Percentiles rank a stretch among this genome's conserved stretches.
These are phyloP conservation scores for Zelonia costaricensis DNA, from an alignment of 208 protist species.

Conservation along the genomic window DNA sequence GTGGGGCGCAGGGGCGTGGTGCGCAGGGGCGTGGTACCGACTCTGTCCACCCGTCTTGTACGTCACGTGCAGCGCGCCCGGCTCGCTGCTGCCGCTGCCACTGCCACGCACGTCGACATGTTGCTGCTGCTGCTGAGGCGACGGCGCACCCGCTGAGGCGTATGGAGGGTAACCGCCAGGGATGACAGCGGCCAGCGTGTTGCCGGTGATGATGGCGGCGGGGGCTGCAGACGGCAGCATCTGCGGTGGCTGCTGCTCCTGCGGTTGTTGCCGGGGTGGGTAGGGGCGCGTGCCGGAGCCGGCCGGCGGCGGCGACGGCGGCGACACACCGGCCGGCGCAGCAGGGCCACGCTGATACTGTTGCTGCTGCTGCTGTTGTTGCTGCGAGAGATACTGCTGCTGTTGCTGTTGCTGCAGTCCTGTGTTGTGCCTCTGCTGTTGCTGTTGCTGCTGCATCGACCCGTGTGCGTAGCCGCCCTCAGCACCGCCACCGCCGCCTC, in stretches of 20 bases:
- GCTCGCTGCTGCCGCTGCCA: not conserved
- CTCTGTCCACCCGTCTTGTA: constrained; percentile 1
- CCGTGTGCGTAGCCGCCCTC: too few relatives aligned
- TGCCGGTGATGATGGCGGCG: not conserved
- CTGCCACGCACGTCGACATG: too few relatives aligned
- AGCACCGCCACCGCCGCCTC: too few relatives aligned
- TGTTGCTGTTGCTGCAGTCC: too few relatives aligned
- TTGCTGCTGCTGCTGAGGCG: constrained; percentile 5
- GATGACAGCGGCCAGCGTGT: not conserved
- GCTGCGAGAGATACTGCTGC: not conserved
- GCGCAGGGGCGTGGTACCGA: not conserved
- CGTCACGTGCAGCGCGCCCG: not conserved
- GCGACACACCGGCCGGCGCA: not conserved
- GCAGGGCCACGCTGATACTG: not conserved
- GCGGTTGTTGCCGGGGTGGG: not conserved
- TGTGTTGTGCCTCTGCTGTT: not conserved
- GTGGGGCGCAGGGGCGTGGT: too few relatives aligned
- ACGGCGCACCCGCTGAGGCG: too few relatives aligned
- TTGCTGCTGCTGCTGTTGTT: constrained; percentile 5
- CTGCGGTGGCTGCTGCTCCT: not conserved
- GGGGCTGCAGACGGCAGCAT: not conserved
- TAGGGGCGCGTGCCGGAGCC: not conserved
- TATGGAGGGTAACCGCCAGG: too few relatives aligned
- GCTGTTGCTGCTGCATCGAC: too few relatives aligned
- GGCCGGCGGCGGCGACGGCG: not conserved